Conservation (phyloP, 768 basidiomycete genomes). For the Coprinopsis sp. region DNA sequence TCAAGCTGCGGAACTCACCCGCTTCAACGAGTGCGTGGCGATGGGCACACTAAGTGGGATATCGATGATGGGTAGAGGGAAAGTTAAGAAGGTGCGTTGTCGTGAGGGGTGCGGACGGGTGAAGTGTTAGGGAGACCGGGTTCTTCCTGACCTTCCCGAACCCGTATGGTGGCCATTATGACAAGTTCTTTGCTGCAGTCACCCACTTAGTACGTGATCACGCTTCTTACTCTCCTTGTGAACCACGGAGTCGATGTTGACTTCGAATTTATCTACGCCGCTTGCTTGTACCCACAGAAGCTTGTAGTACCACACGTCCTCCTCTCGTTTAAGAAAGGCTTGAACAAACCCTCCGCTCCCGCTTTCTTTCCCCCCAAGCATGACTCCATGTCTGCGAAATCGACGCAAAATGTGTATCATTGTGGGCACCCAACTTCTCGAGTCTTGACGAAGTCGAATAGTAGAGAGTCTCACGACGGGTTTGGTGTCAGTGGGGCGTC, state of each 20-base stretch:
- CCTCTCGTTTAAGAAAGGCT: conserved; percentile 88
- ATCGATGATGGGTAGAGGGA: conserved; percentile 72
- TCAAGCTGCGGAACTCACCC: conserved; percentile 84
- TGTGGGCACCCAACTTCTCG: conserved; percentile 88
- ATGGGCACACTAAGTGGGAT: conserved; percentile 78
- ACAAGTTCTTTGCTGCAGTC: no score
- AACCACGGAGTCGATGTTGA: no score
- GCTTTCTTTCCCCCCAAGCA: conserved; percentile 79
- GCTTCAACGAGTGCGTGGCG: conserved; percentile 87
- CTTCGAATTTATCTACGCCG: background rate
- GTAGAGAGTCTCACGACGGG: conserved; percentile 74
- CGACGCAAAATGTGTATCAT: conserved; percentile 97
- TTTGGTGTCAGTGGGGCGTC: conserved; percentile 90
- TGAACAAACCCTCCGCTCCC: conserved; percentile 83
- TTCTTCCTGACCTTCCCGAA: no score
- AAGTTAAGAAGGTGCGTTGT: conserved; percentile 74
- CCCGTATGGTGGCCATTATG: no score
- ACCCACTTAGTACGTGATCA: no score
- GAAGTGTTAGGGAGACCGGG: no score
- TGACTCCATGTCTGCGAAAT: conserved; percentile 86
- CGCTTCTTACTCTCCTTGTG: no score
- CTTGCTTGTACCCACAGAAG: no score
- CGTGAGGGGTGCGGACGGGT: no score
- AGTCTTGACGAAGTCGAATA: conserved; percentile 85
- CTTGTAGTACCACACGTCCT: no score